phyloP scores from a whole-genome alignment of 805 yeast species.

The Myxozyma neotropica region DNA sequence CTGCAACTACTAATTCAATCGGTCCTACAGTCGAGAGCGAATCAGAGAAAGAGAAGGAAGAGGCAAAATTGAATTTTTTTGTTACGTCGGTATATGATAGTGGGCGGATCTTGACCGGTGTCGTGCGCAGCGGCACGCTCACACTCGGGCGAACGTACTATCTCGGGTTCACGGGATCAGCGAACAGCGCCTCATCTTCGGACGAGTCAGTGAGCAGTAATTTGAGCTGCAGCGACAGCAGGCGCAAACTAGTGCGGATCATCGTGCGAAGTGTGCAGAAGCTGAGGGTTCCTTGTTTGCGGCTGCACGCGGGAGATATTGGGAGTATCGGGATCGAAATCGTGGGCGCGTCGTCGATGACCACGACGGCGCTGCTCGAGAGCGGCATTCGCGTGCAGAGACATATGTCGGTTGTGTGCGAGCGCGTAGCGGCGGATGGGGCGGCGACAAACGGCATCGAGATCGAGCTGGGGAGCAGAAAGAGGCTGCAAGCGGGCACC shows the following conservation, averaged over 20 bases:
- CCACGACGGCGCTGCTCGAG: slow-evolving; percentile 9
- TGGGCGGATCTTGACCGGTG: slow-evolving; percentile 31
- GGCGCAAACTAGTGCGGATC: slow-evolving; percentile 6
- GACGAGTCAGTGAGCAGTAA: background rate
- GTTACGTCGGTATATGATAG: slow-evolving; percentile 31
- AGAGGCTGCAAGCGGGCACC: background rate
- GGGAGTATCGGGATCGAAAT: slow-evolving; percentile 31
- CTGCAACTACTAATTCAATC: too few relatives aligned
- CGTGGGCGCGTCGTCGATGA: slow-evolving; percentile 6
- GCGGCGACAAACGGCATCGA: slow-evolving; percentile 9
- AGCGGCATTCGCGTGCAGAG: slow-evolving; percentile 9
- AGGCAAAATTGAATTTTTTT: slow-evolving; percentile 19
- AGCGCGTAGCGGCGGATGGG: background rate
- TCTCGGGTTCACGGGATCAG: slow-evolving; percentile 8
- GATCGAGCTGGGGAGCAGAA: background rate
- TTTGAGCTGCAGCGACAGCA: background rate
- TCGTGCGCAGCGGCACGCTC: slow-evolving; percentile 27
- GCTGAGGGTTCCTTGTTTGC: slow-evolving; percentile 25
- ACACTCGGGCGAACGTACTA: slow-evolving; percentile 20
- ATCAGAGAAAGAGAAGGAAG: background rate
- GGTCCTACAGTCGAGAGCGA: too few relatives aligned
- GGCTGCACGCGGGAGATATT: slow-evolving; percentile 27
- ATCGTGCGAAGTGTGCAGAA: slow-evolving; percentile 27
- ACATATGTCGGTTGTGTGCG: slow-evolving; percentile 21
- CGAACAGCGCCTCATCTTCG: slow-evolving; percentile 4